Evolutionary conservation across 495 filamentous ascomycete genomes (phyloP), one percentile per base, ranked within the genome.

Genomic region (Hypomontagnella submonticulosa): DNA sequence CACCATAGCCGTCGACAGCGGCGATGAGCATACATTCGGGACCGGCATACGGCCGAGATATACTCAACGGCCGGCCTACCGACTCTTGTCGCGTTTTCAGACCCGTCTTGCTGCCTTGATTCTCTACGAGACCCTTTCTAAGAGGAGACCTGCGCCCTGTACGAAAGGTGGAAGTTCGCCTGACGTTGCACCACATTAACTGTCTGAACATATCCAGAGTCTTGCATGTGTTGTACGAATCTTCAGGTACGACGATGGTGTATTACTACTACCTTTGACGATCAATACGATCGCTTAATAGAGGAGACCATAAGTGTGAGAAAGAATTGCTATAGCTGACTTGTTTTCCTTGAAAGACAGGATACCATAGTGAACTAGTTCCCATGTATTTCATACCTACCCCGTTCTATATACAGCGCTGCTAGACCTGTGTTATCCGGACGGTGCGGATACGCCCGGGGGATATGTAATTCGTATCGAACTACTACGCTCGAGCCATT

Each of bases 151-250:
- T 51, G n/a, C 38, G 30, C 34, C 33, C 30, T 46, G 11, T 19
- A 40, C 41, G 40, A 52, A 13, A 47, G 12, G 41, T 20, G 9
- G 33, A 4, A 16, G 34, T 43, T 34, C 23, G 51, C 52, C 50
- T 19, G 2, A 50, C 65, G 51, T 59, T 59, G 19, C 59, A 63
- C 53, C 13, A 42, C 41, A 6, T 49, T 54, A 23, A 50, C 32
- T 41, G 16, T 36, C 48, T 44, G 16, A 36, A 54, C 34, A 47
- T 49, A 20, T 53, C 33, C 30, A 50, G 27, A n/a, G 4, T 27
- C 23, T 33, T 67, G 27, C 36, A 51, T 53, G 44, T 37, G 12
- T 3, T 27, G 36, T 58, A 13, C 11, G 38, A 53, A 4, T 49
- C 37, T 48, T n/a, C 37, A 27, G 18, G n/a, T 42, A 52, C 16